These are phyloP conservation scores for Carex scoparia DNA, from an alignment of 176 grass and related monocot species.

Conservation along the genomic window DNA sequence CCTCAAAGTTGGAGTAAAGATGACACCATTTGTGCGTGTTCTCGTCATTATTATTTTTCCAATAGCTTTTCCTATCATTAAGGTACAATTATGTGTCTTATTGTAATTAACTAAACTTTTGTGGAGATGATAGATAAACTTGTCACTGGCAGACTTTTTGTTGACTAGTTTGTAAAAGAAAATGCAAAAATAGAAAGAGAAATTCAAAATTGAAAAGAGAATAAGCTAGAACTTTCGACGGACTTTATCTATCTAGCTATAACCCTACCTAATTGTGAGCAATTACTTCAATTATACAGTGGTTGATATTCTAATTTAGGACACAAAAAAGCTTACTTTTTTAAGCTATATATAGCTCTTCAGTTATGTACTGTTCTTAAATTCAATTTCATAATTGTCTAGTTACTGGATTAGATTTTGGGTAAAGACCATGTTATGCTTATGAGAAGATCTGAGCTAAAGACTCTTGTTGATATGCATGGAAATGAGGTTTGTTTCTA, in stretches of 20 bases:
- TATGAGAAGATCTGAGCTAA: slow-evolving; percentile 94
- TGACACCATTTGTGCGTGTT: slow-evolving; percentile 57
- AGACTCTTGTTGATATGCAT: slow-evolving; percentile 98
- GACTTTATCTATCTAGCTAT: too few relatives aligned
- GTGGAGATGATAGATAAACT: too few relatives aligned
- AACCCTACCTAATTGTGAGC: too few relatives aligned
- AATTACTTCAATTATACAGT: background rate
- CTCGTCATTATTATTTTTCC: slow-evolving; percentile 89
- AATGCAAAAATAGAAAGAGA: background rate
- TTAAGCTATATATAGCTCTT: background rate
- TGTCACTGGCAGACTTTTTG: too few relatives aligned
- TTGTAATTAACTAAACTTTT: too few relatives aligned
- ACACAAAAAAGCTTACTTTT: background rate
- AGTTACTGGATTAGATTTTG: slow-evolving; percentile 72
- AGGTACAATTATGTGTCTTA: slow-evolving; percentile 63
- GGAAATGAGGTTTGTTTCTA: slow-evolving; percentile 64
- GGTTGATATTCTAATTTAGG: background rate
- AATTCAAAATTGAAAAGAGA: background rate
- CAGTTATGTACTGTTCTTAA: slow-evolving; percentile 7
- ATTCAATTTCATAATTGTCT: slow-evolving; percentile 13
- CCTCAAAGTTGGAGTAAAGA: slow-evolving; percentile 70
- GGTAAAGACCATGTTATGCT: slow-evolving; percentile 90
- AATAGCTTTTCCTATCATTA: slow-evolving; percentile 89
- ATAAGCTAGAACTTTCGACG: background rate
- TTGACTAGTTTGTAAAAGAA: background rate